These are phyloP conservation scores for Lyophyllum atratum DNA, from an alignment of 768 basidiomycete genomes.

Conservation along the genomic window DNA sequence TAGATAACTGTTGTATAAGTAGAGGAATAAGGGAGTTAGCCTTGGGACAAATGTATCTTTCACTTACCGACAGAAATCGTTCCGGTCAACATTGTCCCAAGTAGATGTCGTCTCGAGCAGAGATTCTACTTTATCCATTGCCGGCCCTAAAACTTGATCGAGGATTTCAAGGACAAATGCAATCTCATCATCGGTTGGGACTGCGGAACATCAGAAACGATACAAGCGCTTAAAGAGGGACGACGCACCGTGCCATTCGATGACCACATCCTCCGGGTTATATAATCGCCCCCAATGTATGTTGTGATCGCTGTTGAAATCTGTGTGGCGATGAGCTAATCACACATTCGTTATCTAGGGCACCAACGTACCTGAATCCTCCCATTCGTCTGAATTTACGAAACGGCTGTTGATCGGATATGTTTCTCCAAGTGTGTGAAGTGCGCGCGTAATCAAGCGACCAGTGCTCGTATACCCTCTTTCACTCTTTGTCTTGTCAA, in stretches of 20 bases:
- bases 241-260: conserved; percentile 83
- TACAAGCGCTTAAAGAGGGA: background rate
- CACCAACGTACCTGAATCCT: conserved; percentile 59
- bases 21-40: background rate
- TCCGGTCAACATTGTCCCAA: conserved; percentile 70
- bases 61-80: conserved; percentile 81
- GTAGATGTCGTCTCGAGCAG: conserved; percentile 54
- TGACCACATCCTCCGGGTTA: conserved; percentile 73
- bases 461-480: conserved; percentile 84
- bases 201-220: conserved; percentile 29
- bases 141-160: conserved; percentile 64
- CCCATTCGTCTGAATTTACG: conserved; percentile 82
- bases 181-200: conserved; percentile 71
- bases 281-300: conserved; percentile 81
- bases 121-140: conserved; percentile 64
- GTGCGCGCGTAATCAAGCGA: conserved; percentile 70
- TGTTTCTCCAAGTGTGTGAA: conserved; percentile 73
- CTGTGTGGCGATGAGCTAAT: conserved; percentile 34
- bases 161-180: conserved; percentile 80
- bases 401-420: conserved; percentile 82
- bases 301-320: conserved; percentile 63
- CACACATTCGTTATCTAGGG: background rate
- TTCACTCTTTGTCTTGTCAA: conserved; percentile 85
- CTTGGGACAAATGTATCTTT: background rate
- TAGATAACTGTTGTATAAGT: conserved; percentile 48